These are phyloP conservation scores for Macrolepiota fuliginosa DNA, from an alignment of 768 basidiomycete species.

Conservation along the genomic window DNA sequence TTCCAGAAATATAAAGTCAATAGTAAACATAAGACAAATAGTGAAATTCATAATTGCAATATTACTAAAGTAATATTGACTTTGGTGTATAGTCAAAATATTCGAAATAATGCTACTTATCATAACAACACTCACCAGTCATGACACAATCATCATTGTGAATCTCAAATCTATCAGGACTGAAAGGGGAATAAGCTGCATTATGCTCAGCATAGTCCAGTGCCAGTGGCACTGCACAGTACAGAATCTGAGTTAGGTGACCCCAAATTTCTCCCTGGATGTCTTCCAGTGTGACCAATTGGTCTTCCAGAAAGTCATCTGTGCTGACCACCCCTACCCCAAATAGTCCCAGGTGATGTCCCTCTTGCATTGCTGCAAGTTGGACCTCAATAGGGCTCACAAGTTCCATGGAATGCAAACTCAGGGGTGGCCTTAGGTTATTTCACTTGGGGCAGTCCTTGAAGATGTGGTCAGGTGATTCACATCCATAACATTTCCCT, in stretches of 20 bases:
- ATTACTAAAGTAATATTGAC: too few species aligned
- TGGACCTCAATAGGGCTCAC: neutral
- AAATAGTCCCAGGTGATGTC: neutral
- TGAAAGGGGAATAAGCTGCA: neutral
- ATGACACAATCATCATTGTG: neutral
- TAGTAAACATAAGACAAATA: too few species aligned
- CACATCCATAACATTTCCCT: neutral
- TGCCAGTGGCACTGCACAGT: neutral
- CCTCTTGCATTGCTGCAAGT: constrained; percentile 6
- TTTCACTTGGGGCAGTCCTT: neutral
- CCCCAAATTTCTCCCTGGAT: neutral
- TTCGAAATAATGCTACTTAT: too few species aligned
- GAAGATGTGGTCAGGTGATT: neutral
- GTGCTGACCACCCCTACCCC: neutral
- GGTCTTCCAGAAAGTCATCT: neutral
- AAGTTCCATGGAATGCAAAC: neutral
- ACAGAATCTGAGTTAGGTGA: neutral
- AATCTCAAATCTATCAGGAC: neutral
- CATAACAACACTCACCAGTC: too few species aligned
- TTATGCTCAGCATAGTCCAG: neutral
- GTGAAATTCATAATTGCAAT: too few species aligned
- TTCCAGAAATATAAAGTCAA: too few species aligned
- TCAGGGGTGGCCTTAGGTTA: constrained; percentile 1
- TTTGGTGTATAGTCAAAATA: too few species aligned
- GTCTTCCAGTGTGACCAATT: neutral